Percentiles rank a stretch among this genome's conserved stretches.
Evolutionary conservation across 257 asterid species (phyloP).

Genomic region (Solanum pimpinellifolium): DNA sequence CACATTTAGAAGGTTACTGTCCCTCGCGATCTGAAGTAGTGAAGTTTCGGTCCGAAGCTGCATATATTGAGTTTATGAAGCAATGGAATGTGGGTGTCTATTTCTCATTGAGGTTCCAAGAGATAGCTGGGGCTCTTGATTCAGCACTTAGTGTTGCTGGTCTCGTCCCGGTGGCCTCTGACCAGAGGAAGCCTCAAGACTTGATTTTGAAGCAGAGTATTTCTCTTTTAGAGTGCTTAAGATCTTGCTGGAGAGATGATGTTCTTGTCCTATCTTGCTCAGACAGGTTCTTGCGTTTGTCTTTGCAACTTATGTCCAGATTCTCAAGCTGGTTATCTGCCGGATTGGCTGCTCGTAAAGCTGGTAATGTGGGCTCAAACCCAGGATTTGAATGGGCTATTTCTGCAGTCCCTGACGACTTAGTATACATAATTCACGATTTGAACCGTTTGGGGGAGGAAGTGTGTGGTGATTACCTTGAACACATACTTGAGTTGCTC

Average conservation of each 20-base stretch:
- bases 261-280: conserved; percentile 80
- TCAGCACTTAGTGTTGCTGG: conserved; percentile 59
- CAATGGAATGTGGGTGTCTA: conserved; percentile 95
- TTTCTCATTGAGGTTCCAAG: conserved; percentile 96
- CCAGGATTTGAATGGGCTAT: conserved; percentile 80
- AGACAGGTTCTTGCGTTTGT: conserved; percentile 90
- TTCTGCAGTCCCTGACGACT: conserved; percentile 77
- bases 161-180: conserved; percentile 32
- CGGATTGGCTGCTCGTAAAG: conserved; percentile 70
- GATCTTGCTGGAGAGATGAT: conserved; percentile 90
- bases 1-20: conserved; percentile 77
- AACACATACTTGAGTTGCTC: conserved; percentile 58
- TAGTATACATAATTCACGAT: conserved; percentile 75
- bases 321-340: conserved; percentile 79
- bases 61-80: conserved; percentile 76
- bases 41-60: conserved; percentile 70
- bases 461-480: conserved; percentile 60
- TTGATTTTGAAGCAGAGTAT: conserved; percentile 65
- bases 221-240: conserved; percentile 77
- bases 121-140: conserved; percentile 95
- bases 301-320: conserved; percentile 89
- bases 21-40: conserved; percentile 57
- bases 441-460: conserved; percentile 50
- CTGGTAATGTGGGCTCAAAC: conserved; percentile 40
- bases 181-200: conserved; percentile 31